A percentile compares a stretch with the other conserved stretches of the same genome.
Conservation (phyloP, 2,329 filamentous ascomycete genomes). For the Pseudovirgaria hyperparasitica region DNA sequence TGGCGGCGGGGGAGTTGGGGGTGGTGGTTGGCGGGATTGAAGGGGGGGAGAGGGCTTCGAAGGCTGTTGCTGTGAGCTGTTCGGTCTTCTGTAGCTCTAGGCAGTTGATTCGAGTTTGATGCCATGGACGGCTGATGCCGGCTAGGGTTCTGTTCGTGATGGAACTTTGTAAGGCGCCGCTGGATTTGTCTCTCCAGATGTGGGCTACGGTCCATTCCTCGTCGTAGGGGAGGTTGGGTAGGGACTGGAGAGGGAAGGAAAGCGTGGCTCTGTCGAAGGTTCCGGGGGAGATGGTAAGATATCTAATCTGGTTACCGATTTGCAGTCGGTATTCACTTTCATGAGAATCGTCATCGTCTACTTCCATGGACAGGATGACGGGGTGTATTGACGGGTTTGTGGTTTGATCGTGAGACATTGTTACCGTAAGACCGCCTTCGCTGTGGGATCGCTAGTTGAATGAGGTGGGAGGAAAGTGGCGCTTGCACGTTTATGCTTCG, state of each 20-base stretch:
- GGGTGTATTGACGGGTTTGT: too few relatives aligned
- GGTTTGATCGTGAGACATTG: too few relatives aligned
- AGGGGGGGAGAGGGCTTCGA: constrained; percentile 12
- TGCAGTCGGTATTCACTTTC: constrained; percentile 7
- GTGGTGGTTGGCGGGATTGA: constrained; percentile 6
- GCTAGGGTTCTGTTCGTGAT: constrained; percentile 11
- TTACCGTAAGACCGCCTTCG: too few relatives aligned
- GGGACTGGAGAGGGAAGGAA: constrained; percentile 5
- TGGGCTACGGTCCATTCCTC: constrained; percentile 5
- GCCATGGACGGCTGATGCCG: constrained; percentile 14
- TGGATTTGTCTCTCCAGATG: constrained; percentile 6
- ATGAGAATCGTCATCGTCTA: constrained; percentile 5
- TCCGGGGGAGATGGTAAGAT: constrained; percentile 4
- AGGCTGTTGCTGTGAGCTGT: constrained; percentile 13
- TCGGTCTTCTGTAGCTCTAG: constrained; percentile 15
- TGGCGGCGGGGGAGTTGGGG: not conserved
- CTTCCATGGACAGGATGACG: constrained; percentile 7
- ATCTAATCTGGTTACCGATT: constrained; percentile 6
- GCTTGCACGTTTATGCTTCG: too few relatives aligned
- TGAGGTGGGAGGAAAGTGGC: too few relatives aligned
- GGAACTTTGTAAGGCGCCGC: constrained; percentile 14
- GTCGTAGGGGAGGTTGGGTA: constrained; percentile 5
- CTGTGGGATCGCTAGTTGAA: too few relatives aligned
- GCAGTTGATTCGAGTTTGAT: constrained; percentile 12
- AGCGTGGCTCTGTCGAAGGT: constrained; percentile 7